Evolutionary conservation across 345 rosid species (phyloP), one percentile per base, ranked within the genome.

Genomic region (Hypericum androsaemum): DNA sequence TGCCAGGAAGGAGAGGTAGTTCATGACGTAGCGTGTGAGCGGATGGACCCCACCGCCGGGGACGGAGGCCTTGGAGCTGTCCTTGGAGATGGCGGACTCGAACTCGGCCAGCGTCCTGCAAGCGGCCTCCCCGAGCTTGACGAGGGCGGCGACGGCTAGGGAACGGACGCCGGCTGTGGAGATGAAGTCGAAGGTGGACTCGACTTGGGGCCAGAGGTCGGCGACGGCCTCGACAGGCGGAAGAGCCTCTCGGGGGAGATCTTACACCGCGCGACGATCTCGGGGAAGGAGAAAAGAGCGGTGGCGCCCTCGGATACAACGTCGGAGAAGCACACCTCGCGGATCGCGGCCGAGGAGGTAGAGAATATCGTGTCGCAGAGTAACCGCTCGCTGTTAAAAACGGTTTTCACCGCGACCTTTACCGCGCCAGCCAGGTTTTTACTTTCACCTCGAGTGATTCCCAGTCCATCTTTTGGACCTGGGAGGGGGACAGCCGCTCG

Each of bases 1-100:
- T 8, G 77, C 69, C 40, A 84, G 83, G 37, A 74, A 65, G 49
- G 69, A 53, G 53, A 88, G 75, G 68, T 65, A 69, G 53, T 75
- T 61, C 86, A 80, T 82, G 12, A 67, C 56, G 54, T 69, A 56
- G 56, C 58, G 45, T 14, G 94, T 84, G 48, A 78, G 64, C 5
- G 76, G 61, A 57, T 82, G 86, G 12, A 80, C 55, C 9, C 82
- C 90, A 14, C 78, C 75, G 3, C 82, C 89, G 0, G 65, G 68
- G 48, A 58, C 59, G 37, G 48, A 43, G 0, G 37, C 12, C 56
- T 72, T 88, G 0, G 81, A 75, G 2, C 85, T 68, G 54, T 82
- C 80, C 58, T 84, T 82, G 36, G 64, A 71, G 32, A 88, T 56
- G 7, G 59, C 39, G 0, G 73, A 64, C 62, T 84, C 88, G 54